Evolutionary conservation across 106 monocot genomes (phyloP).

Genomic region (Allium sativum): DNA sequence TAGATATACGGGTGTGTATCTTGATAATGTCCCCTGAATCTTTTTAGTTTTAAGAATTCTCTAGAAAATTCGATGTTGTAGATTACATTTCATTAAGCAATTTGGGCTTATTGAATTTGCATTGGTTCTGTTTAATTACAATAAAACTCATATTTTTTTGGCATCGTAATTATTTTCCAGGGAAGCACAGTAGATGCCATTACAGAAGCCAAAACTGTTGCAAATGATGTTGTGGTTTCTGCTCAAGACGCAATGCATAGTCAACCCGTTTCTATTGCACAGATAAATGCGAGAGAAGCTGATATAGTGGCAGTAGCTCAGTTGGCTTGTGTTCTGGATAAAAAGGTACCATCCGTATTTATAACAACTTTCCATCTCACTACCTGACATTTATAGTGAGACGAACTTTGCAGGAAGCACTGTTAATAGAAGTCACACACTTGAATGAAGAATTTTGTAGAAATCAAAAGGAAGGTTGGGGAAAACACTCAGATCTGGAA

Average conservation of each 20-base stretch:
- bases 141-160: no score
- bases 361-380: no score
- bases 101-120: background rate
- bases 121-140: no score
- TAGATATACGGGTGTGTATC: no score
- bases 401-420: constrained; percentile 54
- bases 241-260: constrained; percentile 85
- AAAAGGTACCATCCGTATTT: constrained; percentile 45
- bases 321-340: constrained; percentile 81
- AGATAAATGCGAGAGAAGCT: constrained; percentile 93
- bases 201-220: constrained; percentile 79
- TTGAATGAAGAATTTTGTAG: constrained; percentile 88
- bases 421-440: constrained; percentile 68
- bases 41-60: no score
- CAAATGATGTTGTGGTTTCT: constrained; percentile 76
- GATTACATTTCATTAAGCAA: no score
- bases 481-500: constrained; percentile 53
- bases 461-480: constrained; percentile 53
- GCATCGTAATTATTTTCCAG: constrained; percentile 21
- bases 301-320: constrained; percentile 94
- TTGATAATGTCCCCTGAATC: no score
- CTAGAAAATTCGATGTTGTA: no score
- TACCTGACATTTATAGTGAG: no score
- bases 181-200: constrained; percentile 81
- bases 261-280: constrained; percentile 77